A percentile compares a stretch with the other conserved stretches of the same genome.
Conservation (phyloP, 169 alveolate species). For the Cryptosporidium felis region DNA sequence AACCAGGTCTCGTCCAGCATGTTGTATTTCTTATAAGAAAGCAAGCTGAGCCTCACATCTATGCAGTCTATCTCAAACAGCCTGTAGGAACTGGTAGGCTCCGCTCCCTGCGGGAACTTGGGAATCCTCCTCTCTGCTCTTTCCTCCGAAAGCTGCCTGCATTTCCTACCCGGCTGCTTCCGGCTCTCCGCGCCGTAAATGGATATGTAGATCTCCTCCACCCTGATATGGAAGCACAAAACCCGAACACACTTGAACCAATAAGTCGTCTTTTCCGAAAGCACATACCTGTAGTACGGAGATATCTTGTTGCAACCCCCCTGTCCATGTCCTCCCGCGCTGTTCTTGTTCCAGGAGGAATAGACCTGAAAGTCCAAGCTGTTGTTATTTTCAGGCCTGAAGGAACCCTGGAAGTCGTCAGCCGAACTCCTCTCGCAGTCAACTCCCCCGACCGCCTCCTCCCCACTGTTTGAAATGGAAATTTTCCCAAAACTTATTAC, state of each 20-base stretch:
- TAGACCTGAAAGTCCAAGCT: slow-evolving; percentile 53
- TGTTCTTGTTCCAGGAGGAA: background rate
- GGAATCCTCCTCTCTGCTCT: background rate
- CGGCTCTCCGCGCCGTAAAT: background rate
- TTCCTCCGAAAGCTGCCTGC: background rate
- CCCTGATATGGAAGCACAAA: background rate
- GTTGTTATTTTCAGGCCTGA: slow-evolving; percentile 6
- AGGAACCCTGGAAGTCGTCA: background rate
- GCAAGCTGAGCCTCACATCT: slow-evolving; percentile 14
- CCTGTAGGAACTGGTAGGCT: slow-evolving; percentile 1
- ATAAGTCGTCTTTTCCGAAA: slow-evolving; percentile 19
- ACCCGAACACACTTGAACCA: slow-evolving; percentile 55
- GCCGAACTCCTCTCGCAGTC: slow-evolving; percentile 7
- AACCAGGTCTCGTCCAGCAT: slow-evolving; percentile 70
- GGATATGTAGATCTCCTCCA: slow-evolving; percentile 60
- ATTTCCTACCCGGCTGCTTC: background rate
- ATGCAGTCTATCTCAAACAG: slow-evolving; percentile 40
- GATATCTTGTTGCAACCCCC: background rate
- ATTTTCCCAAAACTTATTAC: slow-evolving; percentile 65
- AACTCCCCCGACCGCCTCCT: background rate
- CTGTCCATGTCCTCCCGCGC: background rate
- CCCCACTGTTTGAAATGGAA: slow-evolving; percentile 39
- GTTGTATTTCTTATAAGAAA: slow-evolving; percentile 40
- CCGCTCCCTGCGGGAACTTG: slow-evolving; percentile 15
- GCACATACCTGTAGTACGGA: slow-evolving; percentile 60